Evolutionary conservation across 176 grass and related monocot species (phyloP).

Genomic region (Juncus effusus): DNA sequence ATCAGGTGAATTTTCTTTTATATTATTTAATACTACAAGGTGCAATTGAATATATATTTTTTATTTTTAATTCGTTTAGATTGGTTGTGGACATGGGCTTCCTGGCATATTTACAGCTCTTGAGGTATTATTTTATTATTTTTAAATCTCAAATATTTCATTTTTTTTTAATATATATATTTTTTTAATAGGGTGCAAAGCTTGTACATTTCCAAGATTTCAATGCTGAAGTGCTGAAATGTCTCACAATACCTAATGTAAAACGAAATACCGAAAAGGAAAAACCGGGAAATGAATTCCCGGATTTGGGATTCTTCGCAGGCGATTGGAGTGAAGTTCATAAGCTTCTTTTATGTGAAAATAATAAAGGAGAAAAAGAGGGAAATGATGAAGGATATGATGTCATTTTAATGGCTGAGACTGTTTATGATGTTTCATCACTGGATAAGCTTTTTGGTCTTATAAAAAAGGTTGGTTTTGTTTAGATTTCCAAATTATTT

Average conservation of each 20-base stretch:
- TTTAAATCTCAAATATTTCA: slow-evolving; percentile 7
- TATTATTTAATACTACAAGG: neutral
- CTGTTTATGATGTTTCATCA: slow-evolving; percentile 73
- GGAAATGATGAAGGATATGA: slow-evolving; percentile 45
- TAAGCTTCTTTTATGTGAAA: slow-evolving; percentile 47
- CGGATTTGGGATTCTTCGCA: slow-evolving; percentile 68
- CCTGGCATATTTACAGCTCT: slow-evolving; percentile 74
- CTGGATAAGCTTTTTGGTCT: slow-evolving; percentile 61
- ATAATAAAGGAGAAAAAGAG: slow-evolving; percentile 39
- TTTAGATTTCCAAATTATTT: slow-evolving; percentile 2
- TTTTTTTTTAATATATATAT: slow-evolving; percentile 24
- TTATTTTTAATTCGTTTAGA: slow-evolving; percentile 45
- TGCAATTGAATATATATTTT: slow-evolving; percentile 14
- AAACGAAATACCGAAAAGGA: slow-evolving; percentile 61
- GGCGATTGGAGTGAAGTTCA: slow-evolving; percentile 91
- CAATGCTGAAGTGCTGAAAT: slow-evolving; percentile 86
- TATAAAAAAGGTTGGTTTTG: slow-evolving; percentile 61
- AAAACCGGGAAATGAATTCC: slow-evolving; percentile 26
- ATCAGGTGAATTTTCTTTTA: neutral
- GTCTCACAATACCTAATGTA: slow-evolving; percentile 86
- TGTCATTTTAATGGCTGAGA: slow-evolving; percentile 97
- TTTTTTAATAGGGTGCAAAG: slow-evolving; percentile 52
- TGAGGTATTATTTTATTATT: slow-evolving; percentile 47
- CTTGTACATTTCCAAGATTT: slow-evolving; percentile 96
- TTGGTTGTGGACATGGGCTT: slow-evolving; percentile 94